Evolutionary conservation across 139 green algal species (phyloP), one percentile per base, ranked within the genome.

Genomic region (Chlamydomonas eustigma): DNA sequence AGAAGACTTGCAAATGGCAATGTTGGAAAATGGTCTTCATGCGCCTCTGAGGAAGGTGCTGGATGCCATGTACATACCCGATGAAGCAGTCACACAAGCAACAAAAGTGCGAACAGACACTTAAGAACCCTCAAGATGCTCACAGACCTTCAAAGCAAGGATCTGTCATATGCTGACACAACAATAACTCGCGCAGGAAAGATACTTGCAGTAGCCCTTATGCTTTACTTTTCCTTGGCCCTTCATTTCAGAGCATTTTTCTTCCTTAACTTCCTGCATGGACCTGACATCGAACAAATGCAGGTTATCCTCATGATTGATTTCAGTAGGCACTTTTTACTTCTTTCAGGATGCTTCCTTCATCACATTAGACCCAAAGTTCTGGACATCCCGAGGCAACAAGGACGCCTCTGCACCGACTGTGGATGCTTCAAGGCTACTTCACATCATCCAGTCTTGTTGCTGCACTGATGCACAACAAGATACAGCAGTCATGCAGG

Each of bases 401-500:
- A 32, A 73, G 1, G 76, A 84, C 71, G 3, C 70, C 22, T n/a
- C 32, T 1, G 81, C 70, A 0, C 79, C 75, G 32, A n/a, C 36
- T 0, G 51, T 77, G 28, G 8, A 39, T 39, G 72, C 77, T 2
- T 37, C 34, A n/a, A 71, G 71, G 50, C 58, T 88, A 68, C 78
- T 88, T 75, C 22, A 6, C 37, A 78, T 84, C 35, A 74, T 88
- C 18, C 33, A 38, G 4, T 52, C 51, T 12, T 77, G 73, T 22
- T 80, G 72, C 37, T 78, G 37, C 37, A 67, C 71, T 8, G 70
- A 78, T 32, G 73, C 74, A 12, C 39, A 71, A 5, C 84, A 86
- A 32, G 84, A 88, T 64, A 65, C 78, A 2, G 80, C 78, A 22
- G 50, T 64, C 50, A 84, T 76, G 44, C 80, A 83, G 70, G 79